Conservation (phyloP, 805 yeast genomes). For the Saccharomyces jurei region DNA sequence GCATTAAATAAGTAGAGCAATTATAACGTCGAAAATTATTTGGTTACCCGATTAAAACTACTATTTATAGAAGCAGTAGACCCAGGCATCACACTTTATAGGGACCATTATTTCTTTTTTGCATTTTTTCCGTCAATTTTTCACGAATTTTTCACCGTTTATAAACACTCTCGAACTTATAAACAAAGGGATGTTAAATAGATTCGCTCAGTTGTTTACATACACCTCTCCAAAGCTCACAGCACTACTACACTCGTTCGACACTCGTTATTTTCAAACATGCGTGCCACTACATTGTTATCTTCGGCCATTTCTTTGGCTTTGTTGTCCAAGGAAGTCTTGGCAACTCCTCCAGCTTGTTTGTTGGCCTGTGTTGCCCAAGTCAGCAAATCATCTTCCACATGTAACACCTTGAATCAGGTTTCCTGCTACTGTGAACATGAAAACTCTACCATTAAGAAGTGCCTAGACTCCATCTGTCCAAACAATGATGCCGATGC, state of each 20-base stretch:
- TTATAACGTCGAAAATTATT: not conserved
- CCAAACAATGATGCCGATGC: slow-evolving; percentile 50
- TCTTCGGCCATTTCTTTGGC: slow-evolving; percentile 24
- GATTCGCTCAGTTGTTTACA: not conserved
- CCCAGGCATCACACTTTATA: not conserved
- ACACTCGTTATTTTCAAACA: slow-evolving; percentile 3
- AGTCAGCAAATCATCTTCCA: slow-evolving; percentile 45
- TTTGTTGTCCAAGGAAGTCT: slow-evolving; percentile 30
- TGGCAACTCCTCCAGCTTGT: slow-evolving; percentile 86
- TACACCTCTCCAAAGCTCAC: not conserved
- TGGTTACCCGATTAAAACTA: not conserved
- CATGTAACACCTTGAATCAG: slow-evolving; percentile 54
- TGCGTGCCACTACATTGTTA: slow-evolving; percentile 25
- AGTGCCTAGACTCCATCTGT: slow-evolving; percentile 62
- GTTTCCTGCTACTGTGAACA: slow-evolving; percentile 60
- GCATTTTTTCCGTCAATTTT: not conserved
- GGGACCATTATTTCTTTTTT: not conserved
- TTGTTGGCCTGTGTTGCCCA: slow-evolving; percentile 78
- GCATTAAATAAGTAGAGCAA: not conserved
- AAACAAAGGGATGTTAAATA: not conserved
- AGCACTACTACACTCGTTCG: slow-evolving; percentile 3
- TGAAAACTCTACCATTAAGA: slow-evolving; percentile 43
- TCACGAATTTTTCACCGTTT: not conserved
- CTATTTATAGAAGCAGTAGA: not conserved
- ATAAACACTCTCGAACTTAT: not conserved